Evolutionary conservation across 2,329 filamentous ascomycete genomes (phyloP), one percentile per base, ranked within the genome.

Genomic region (Colletotrichum sp.): DNA sequence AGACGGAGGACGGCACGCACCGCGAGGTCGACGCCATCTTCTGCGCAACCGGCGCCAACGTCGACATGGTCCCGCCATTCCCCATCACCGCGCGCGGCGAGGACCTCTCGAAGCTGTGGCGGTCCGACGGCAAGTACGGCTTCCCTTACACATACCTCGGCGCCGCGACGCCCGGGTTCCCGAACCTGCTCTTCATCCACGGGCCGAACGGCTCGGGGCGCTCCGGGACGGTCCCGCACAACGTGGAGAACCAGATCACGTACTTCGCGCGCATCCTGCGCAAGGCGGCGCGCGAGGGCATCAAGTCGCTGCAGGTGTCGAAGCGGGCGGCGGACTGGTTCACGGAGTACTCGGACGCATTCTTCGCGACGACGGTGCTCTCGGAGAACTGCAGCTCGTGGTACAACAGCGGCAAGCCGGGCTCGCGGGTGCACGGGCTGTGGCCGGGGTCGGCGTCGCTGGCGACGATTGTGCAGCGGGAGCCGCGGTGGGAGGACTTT

Each of bases 111-210:
- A 82, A 86, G 10, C 85, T 89, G 2, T 95, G 93, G 93, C 86
- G 85, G 16, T 86, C 86, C 3, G 88, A 87, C 52, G 90, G 90
- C 0, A 83, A 86, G 25, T 88, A 88, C 76, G 92, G 92, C 0
- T 93, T 91, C 75, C 93, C 93, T 0, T 92, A 94, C 80, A 93
- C 90, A 0, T 95, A 95, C 78, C 84, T 94, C 8, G 93, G 93
- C 0, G 79, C 92, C 1, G 89, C 90, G 0, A 90, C 91, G 0
- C 92, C 93, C 0, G 90, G 89, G 0, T 94, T 94, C 76, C 93
- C 93, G 0, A 95, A 95, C 77, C 84, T 94, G 0, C 86, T 94
- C 32, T 93, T 93, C 80, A 80, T 94, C 8, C 88, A 90, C 32
- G 93, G 93, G 0, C 92, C 93, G 0, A 88, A 93, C 78, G 87